Conservation (phyloP, 1,284 basidiomycete genomes). For the Leccinum pachyderme region DNA sequence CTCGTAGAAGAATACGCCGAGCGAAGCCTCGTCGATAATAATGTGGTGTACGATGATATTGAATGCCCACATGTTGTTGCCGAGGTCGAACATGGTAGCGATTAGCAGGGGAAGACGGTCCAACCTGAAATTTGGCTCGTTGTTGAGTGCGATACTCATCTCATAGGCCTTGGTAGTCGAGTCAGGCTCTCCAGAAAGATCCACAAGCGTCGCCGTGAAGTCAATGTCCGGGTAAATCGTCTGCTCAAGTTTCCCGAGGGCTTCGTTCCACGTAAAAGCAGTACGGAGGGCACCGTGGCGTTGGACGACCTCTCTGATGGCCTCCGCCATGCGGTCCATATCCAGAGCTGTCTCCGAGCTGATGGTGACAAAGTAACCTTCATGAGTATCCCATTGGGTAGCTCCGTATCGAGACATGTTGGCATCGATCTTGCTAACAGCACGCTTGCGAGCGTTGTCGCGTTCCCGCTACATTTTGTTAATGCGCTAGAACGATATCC, state of each 20-base stretch:
- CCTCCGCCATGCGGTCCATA: slow-evolving; percentile 23
- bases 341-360: slow-evolving; percentile 23
- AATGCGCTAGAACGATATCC: background rate
- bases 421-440: slow-evolving; percentile 20
- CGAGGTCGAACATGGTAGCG: slow-evolving; percentile 25
- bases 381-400: slow-evolving; percentile 32
- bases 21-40: slow-evolving; percentile 26
- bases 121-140: slow-evolving; percentile 24
- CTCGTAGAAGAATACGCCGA: slow-evolving; percentile 29
- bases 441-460: slow-evolving; percentile 21
- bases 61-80: slow-evolving; percentile 23
- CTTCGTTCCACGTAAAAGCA: slow-evolving; percentile 28
- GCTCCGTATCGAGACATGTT: slow-evolving; percentile 29
- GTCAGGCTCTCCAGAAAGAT: slow-evolving; percentile 25
- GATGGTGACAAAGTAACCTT: slow-evolving; percentile 26
- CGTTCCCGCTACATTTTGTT: slow-evolving; percentile 16
- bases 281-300: slow-evolving; percentile 30
- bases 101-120: slow-evolving; percentile 22
- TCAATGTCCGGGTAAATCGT: slow-evolving; percentile 25
- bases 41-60: slow-evolving; percentile 28
- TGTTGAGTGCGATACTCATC: slow-evolving; percentile 26
- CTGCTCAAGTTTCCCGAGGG: slow-evolving; percentile 26
- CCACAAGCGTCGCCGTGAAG: slow-evolving; percentile 17
- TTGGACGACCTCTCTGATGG: slow-evolving; percentile 23
- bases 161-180: slow-evolving; percentile 26